Base-by-base conservation (phyloP, 805 yeast genomes). In the Vanderwaltozyma verrucispora region DNA sequence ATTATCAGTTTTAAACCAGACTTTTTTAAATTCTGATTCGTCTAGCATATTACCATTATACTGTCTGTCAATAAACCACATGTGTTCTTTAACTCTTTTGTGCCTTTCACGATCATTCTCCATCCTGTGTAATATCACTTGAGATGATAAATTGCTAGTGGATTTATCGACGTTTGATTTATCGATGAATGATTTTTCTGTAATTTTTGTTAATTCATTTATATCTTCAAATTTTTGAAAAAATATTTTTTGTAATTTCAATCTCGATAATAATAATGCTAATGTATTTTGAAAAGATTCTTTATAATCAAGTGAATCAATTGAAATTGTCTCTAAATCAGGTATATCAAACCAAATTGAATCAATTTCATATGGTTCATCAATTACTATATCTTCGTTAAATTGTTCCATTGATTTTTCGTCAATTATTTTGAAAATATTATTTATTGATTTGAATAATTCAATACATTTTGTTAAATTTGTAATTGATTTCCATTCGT, bases 61-160 rank as follows among this genome's bases (percentile, higher is more conserved):
- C 14, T 23, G 7, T 14, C 36, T 21, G 7, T 23, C 18, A n/a
- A 31, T 28, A 14, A 31, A 26, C 39, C 39, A 77, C 70, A 95
- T 96, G 10, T 71, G 74, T 50, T 89, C 96, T 48, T 88, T 86
- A 12, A 81, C 72, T 45, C 83, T 71, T 54, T 89, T 89, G 51
- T 85, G 87, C 40, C 95, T 67, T 55, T 89, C 98, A 47, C 98
- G 67, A 55, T 89, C 97, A 44, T 80, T 88, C 54, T 89, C 96
- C 79, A 89, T 86, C 42, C 97, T 65, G 27, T 74, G 69, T 14
- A 86, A 54, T 14, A 83, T 75, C 2, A 24, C 28, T 31, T 36
- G 39, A 6, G 20, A 20, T 3, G 15, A n/a, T 2, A 30, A 18
- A 10, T n/a, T 33, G 23, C n/a, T 29, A 7, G 14, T 29, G 12